These are phyloP conservation scores for Neurospora africana DNA, from an alignment of 495 filamentous ascomycete species.

Conservation along the genomic window DNA sequence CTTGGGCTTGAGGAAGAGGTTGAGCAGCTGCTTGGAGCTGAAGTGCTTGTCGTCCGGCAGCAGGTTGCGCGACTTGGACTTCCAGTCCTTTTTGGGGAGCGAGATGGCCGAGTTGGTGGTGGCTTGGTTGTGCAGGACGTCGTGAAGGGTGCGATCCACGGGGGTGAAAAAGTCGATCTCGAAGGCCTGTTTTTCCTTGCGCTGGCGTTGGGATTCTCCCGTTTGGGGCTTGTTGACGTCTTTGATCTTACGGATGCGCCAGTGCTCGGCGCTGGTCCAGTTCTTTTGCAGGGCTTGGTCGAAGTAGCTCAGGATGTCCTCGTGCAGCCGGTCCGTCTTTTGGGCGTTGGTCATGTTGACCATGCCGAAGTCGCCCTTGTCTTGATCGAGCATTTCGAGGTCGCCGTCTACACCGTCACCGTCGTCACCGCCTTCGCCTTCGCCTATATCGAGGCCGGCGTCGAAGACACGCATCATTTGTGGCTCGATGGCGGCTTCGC, in stretches of 20 bases:
- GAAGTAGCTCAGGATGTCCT: constrained; percentile 94
- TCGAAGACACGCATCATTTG: constrained; percentile 51
- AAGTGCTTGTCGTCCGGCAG: constrained; percentile 98
- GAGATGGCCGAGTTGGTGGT: constrained; percentile 71
- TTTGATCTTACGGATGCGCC: constrained; percentile 91
- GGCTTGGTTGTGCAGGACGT: constrained; percentile 75
- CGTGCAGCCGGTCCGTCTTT: constrained; percentile 55
- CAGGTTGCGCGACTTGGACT: constrained; percentile 82
- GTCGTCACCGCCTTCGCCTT: constrained; percentile 43
- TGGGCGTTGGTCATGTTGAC: constrained; percentile 58
- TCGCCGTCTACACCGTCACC: constrained; percentile 49
- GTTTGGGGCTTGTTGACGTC: constrained; percentile 50
- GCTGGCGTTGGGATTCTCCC: constrained; percentile 42
- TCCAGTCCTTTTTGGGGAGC: constrained; percentile 87
- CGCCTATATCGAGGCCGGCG: constrained; percentile 40
- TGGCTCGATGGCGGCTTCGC: constrained; percentile 53
- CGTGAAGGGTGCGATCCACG: constrained; percentile 58
- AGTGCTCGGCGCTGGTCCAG: constrained; percentile 98
- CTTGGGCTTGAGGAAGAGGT: constrained; percentile 89
- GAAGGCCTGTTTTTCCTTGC: constrained; percentile 94
- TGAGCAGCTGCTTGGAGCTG: constrained; percentile 80
- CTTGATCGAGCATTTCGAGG: constrained; percentile 36
- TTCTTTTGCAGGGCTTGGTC: constrained; percentile 91
- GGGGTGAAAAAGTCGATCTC: constrained; percentile 80
- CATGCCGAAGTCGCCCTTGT: constrained; percentile 48